Evolutionary conservation across 345 rosid genomes (phyloP).

Genomic region (Hibiscus mutabilis): DNA sequence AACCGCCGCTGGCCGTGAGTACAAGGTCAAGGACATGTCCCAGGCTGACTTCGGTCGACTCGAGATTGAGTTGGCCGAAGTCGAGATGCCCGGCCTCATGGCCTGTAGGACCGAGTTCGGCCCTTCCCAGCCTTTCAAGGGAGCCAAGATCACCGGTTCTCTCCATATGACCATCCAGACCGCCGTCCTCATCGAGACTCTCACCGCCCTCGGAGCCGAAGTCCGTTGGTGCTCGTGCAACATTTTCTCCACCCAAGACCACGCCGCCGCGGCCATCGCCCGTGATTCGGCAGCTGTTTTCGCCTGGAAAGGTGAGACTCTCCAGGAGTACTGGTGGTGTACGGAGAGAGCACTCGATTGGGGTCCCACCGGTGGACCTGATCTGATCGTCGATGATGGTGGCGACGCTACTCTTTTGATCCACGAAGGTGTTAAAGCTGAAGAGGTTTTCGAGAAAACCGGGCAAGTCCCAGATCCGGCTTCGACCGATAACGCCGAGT

Average conservation of each 20-base stretch:
- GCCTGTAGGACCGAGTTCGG: slow-evolving; percentile 76
- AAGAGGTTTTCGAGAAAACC: slow-evolving; percentile 62
- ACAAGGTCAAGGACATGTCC: slow-evolving; percentile 84
- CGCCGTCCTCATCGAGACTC: slow-evolving; percentile 82
- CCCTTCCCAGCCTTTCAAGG: slow-evolving; percentile 75
- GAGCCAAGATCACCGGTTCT: slow-evolving; percentile 79
- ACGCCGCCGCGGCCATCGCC: slow-evolving; percentile 86
- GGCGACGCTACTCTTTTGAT: slow-evolving; percentile 88
- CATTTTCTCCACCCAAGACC: slow-evolving; percentile 91
- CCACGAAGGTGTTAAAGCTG: slow-evolving; percentile 91
- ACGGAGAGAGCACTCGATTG: slow-evolving; percentile 91
- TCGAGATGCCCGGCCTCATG: slow-evolving; percentile 86
- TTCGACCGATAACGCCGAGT: slow-evolving; percentile 80
- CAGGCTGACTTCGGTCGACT: slow-evolving; percentile 93
- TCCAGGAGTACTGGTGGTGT: slow-evolving; percentile 98
- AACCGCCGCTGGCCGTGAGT: slow-evolving; percentile 66
- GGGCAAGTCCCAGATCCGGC: slow-evolving; percentile 67
- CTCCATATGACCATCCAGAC: slow-evolving; percentile 96
- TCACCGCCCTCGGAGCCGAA: slow-evolving; percentile 78
- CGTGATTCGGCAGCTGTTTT: slow-evolving; percentile 87
- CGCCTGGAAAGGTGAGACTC: slow-evolving; percentile 95
- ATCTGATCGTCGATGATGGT: slow-evolving; percentile 84
- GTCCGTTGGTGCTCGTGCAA: slow-evolving; percentile 96
- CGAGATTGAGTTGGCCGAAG: slow-evolving; percentile 77
- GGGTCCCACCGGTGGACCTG: slow-evolving; percentile 91